Base-by-base conservation (phyloP, 2,329 filamentous ascomycete genomes). In the Akanthomyces muscarius region DNA sequence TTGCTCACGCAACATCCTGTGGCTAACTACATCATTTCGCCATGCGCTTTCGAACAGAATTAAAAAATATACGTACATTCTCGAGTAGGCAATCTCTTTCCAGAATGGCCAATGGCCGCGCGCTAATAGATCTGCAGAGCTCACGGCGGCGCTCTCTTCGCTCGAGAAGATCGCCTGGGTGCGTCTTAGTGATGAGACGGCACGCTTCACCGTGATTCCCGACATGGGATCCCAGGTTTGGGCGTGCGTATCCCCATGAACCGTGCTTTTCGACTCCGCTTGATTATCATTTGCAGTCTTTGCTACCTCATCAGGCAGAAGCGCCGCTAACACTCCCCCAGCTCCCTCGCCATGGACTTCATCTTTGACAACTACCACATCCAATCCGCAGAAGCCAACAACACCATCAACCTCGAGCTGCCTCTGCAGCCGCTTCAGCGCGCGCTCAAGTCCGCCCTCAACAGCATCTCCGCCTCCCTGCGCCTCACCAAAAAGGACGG, bases 211-310 rank as follows among this genome's bases (percentile, higher is more conserved):
- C 65, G 91, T 98, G 71, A 94, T 98, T 66, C 93, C 95, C 0
- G 92, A 97, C 73, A 89, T 91, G 71, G 94, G 95, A 65, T 96
- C 92, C 10, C 94, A 98, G 81, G 94, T 98, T 61, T 99, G 95
- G 95, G 91, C 92, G 82, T 93, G 82, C 73, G 88, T 86, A 25
- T 30, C 8, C 50, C 23, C 18, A 13, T 4, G 21, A 44, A 5
- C 25, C n/a, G 53, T 48, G 30, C 30, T 33, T 33, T 33, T 41
- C n/a, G 13, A 28, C 6, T 48, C 2, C n/a, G n/a, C 2, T 30
- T 30, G 28, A 30, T 30, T 30, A n/a, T 16, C 13, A 21, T n/a
- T n/a, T 14, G 25, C 7, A 51, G 5, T 28, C 16, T 3, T 13
- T 23, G 21, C 47, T 13, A 14, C 8, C 8, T 28, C 23, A 16